Percentiles rank a stretch among this genome's conserved stretches.
Conservation (phyloP, 805 yeast species). For the Komagataella ulmi region DNA sequence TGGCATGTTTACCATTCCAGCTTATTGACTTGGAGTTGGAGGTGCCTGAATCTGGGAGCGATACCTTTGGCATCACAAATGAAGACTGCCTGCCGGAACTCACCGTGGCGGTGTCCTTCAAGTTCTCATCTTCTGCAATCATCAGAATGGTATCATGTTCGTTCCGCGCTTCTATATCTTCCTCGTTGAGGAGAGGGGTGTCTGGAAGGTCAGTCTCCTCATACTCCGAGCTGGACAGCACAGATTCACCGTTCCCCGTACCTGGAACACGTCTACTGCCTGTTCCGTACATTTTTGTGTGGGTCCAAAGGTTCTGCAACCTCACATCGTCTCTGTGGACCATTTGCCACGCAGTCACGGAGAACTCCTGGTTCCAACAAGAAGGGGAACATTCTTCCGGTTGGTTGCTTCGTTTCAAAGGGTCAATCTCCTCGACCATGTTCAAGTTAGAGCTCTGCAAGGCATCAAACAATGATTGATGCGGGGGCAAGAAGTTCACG, state of each 20-base stretch:
- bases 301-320: background rate
- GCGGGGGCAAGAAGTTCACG: slow-evolving; percentile 13
- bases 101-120: slow-evolving; percentile 5
- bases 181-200: slow-evolving; percentile 7
- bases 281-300: background rate
- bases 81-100: slow-evolving; percentile 10
- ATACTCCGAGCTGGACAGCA: slow-evolving; percentile 19
- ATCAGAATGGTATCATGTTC: slow-evolving; percentile 10
- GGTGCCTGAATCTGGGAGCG: slow-evolving; percentile 9
- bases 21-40: background rate
- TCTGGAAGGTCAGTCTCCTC: slow-evolving; percentile 10
- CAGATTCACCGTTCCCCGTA: slow-evolving; percentile 7
- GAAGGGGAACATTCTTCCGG: slow-evolving; percentile 1
- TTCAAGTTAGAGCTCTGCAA: slow-evolving; percentile 19
- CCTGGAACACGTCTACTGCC: background rate
- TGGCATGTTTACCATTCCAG: background rate
- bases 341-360: slow-evolving; percentile 22
- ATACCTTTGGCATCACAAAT: slow-evolving; percentile 23
- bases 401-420: slow-evolving; percentile 3
- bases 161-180: slow-evolving; percentile 6
- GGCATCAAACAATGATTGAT: slow-evolving; percentile 17
- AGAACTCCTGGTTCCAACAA: slow-evolving; percentile 13
- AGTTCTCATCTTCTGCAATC: slow-evolving; percentile 5
- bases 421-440: slow-evolving; percentile 3
- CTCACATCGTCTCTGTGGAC: slow-evolving; percentile 6